Percentiles rank a stretch among this genome's conserved stretches.
phyloP scores from a whole-genome alignment of 768 basidiomycete species.

The Mrakia blollopis region DNA sequence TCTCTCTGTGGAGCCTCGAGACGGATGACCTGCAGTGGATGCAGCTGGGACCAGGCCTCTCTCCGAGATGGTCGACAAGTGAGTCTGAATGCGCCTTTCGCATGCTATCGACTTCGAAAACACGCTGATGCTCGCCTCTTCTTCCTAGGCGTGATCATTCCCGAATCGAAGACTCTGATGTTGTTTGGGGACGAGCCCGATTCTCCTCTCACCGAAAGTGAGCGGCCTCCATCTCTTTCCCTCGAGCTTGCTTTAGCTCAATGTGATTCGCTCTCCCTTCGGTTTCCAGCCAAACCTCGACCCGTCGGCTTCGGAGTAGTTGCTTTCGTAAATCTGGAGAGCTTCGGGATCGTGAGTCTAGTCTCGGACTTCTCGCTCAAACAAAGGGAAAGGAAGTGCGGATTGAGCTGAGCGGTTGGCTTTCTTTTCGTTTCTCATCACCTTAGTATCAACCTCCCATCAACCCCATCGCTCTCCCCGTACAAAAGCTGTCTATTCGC shows the following conservation, averaged over 20 bases:
- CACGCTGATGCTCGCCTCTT: neutral
- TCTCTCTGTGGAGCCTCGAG: neutral
- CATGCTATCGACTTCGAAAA: neutral
- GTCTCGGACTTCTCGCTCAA: neutral
- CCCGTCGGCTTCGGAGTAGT: neutral
- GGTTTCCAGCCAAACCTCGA: no score
- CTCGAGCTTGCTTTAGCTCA: no score
- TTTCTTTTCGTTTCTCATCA: neutral
- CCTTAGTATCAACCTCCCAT: neutral
- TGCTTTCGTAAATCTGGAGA: neutral
- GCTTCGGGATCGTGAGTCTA: neutral
- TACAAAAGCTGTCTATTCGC: neutral
- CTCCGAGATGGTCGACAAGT: neutral
- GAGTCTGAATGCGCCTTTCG: neutral
- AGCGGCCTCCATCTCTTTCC: neutral
- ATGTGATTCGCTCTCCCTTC: no score
- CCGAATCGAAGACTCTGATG: neutral
- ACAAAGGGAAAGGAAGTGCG: neutral
- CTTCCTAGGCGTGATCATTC: neutral
- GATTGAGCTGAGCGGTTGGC: no score
- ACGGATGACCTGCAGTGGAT: neutral
- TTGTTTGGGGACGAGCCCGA: neutral
- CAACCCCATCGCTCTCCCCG: neutral
- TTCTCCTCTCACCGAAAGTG: neutral
- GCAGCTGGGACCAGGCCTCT: neutral